phyloP scores from a whole-genome alignment of 176 grass and related monocot species.

The Coix lacrymajobi region DNA sequence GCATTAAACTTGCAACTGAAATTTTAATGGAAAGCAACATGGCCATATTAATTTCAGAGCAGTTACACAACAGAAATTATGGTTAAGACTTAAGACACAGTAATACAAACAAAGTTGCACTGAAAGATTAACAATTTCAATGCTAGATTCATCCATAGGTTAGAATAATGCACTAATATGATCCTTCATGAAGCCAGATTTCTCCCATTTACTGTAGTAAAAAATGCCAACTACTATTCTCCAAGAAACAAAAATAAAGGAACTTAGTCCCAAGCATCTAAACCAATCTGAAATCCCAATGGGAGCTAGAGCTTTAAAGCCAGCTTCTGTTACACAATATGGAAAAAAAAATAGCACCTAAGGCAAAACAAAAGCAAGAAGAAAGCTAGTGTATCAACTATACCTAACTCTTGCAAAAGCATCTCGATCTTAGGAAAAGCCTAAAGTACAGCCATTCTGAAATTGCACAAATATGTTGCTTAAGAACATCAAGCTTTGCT shows the following conservation, averaged over 20 bases:
- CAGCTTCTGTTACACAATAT: conserved; percentile 4
- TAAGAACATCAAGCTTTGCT: conserved; percentile 1
- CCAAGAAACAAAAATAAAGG: neutral
- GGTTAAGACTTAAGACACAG: neutral
- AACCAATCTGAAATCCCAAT: neutral
- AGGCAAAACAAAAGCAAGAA: conserved; percentile 5
- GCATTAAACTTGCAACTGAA: neutral
- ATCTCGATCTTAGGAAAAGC: neutral
- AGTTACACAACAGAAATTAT: neutral
- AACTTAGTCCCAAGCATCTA: neutral
- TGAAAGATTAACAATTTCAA: neutral
- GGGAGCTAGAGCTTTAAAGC: neutral
- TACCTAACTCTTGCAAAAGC: conserved; percentile 15
- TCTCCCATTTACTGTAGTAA: neutral
- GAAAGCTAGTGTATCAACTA: conserved; percentile 12
- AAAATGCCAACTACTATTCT: neutral
- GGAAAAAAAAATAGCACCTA: neutral
- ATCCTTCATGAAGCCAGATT: neutral
- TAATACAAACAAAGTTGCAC: neutral
- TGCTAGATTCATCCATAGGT: neutral
- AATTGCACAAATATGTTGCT: neutral
- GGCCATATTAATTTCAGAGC: neutral
- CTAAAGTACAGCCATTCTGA: neutral
- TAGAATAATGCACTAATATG: neutral
- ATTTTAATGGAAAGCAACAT: neutral